Percentiles rank a stretch among this genome's conserved stretches.
phyloP scores from a whole-genome alignment of 805 yeast genomes.

The Candida michaelii region DNA sequence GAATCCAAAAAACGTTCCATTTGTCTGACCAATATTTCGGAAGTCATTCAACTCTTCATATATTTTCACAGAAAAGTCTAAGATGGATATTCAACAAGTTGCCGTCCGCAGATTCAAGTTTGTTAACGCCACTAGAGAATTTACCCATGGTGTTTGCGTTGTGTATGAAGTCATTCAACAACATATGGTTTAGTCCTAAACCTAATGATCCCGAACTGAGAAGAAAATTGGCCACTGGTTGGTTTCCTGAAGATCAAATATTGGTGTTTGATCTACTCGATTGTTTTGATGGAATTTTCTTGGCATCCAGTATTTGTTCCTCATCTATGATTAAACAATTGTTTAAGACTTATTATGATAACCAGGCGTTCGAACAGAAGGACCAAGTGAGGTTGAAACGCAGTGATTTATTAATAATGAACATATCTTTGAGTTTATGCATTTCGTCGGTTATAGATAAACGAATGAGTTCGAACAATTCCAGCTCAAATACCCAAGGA shows the following conservation, averaged over 20 bases:
- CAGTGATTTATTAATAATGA: slow-evolving; percentile 37
- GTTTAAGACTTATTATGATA: slow-evolving; percentile 26
- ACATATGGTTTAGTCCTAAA: slow-evolving; percentile 14
- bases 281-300: slow-evolving; percentile 22
- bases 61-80: slow-evolving; percentile 34
- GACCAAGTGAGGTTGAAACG: slow-evolving; percentile 18
- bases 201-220: slow-evolving; percentile 10
- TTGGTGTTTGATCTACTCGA: slow-evolving; percentile 28
- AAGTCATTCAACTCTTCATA: slow-evolving; percentile 34
- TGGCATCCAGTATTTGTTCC: slow-evolving; percentile 23
- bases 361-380: not conserved
- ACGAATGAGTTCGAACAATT: slow-evolving; percentile 4
- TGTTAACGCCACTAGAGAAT: slow-evolving; percentile 31
- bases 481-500: not conserved
- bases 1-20: slow-evolving; percentile 2
- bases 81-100: slow-evolving; percentile 30
- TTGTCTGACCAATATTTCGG: slow-evolving; percentile 25
- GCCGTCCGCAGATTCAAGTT: slow-evolving; percentile 21
- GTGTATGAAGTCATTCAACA: slow-evolving; percentile 14
- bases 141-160: slow-evolving; percentile 26
- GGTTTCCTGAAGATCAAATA: slow-evolving; percentile 21
- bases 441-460: slow-evolving; percentile 23
- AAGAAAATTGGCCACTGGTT: slow-evolving; percentile 9
- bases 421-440: slow-evolving; percentile 26
- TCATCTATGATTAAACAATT: slow-evolving; percentile 17